Conservation (phyloP, 2,329 filamentous ascomycete genomes). For the Colletotrichum liaoningense region DNA sequence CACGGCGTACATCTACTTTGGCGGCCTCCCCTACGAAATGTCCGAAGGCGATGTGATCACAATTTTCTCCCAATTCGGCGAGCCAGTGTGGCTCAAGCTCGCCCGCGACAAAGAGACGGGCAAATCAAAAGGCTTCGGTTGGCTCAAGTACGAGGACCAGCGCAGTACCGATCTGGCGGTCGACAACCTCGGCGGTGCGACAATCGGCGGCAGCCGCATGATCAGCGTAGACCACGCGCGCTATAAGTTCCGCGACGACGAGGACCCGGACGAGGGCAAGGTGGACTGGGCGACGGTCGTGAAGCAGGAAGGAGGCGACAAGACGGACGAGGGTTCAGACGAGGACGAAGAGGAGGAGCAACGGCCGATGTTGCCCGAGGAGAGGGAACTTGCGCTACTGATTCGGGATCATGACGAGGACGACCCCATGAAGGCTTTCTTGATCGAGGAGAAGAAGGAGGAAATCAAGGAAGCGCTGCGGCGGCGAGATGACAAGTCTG, state of each 20-base stretch:
- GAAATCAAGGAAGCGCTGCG: conserved; percentile 79
- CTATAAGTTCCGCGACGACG: conserved; percentile 89
- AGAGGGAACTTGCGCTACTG: conserved; percentile 80
- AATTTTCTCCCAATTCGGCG: conserved; percentile 97
- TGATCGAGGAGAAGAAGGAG: conserved; percentile 92
- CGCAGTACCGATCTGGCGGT: conserved; percentile 95
- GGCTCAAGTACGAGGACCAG: conserved; percentile 98
- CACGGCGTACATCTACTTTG: conserved; percentile 96
- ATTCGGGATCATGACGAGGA: conserved; percentile 90
- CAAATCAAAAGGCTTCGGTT: conserved; percentile 93
- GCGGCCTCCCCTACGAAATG: conserved; percentile 90
- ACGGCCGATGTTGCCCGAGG: conserved; percentile 80
- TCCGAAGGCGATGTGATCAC: conserved; percentile 96
- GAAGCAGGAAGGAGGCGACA: conserved; percentile 62
- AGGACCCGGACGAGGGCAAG: conserved; percentile 69
- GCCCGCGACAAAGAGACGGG: conserved; percentile 96
- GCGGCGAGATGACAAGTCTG: conserved; percentile 61
- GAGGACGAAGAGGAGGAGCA: conserved; percentile 54
- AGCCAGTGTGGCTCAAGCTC: conserved; percentile 93
- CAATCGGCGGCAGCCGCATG: conserved; percentile 77
- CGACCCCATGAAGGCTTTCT: conserved; percentile 94
- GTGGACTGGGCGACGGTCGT: conserved; percentile 71
- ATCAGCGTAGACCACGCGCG: conserved; percentile 92
- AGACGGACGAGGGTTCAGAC: conserved; percentile 57
- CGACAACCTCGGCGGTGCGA: conserved; percentile 91